Base-by-base conservation (phyloP, 257 asterid species). In the Solanum chiquidenum region DNA sequence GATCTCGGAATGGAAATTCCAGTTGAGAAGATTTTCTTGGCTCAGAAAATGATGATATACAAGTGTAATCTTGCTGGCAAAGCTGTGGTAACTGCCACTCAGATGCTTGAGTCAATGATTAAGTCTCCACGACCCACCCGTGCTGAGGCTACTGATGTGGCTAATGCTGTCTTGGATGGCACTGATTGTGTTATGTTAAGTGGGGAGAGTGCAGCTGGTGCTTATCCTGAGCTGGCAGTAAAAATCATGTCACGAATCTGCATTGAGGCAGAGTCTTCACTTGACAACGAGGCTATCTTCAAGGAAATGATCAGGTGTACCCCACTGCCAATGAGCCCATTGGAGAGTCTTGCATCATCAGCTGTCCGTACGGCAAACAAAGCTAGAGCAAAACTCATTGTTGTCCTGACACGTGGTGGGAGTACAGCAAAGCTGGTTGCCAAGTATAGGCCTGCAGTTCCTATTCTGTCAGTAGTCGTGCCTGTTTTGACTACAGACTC, bases 1-100 rank as follows among this genome's bases (percentile, higher is more conserved):
- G 98, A 95, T 87, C 95, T 95, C 5, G 98, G 98, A 66, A 95
- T 95, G 98, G 98, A 95, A 89, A 95, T 95, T 86, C 98, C 98
- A 1, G 95, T 95, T 7, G 98, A 95, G 90, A 95, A 95, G 91
- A 95, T 95, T 86, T 95, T 95, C 90, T 93, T 95, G 29, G 98
- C 98, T 4, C 98, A 95, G 94, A 95, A 95, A 90, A 90, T 95
- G 98, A 95, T 95, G 98, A 95, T 95, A 72, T 93, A 95, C 93
- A 95, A 95, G 92, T 95, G 98, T 88, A 95, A 95, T 86, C 94
- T 92, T 69, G 96, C 89, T 4, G 98, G 98, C 1, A 95, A 95
- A 87, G 95, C 98, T 9, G 98, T 95, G 12, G 98, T 95, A 29
- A 95, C 98, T 1, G 98, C 98, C 66, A 95, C 98, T 0, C 98